Percentiles rank a stretch among this genome's conserved stretches.
Conservation (phyloP, 768 basidiomycete genomes). For the Phylloporus arenicola region DNA sequence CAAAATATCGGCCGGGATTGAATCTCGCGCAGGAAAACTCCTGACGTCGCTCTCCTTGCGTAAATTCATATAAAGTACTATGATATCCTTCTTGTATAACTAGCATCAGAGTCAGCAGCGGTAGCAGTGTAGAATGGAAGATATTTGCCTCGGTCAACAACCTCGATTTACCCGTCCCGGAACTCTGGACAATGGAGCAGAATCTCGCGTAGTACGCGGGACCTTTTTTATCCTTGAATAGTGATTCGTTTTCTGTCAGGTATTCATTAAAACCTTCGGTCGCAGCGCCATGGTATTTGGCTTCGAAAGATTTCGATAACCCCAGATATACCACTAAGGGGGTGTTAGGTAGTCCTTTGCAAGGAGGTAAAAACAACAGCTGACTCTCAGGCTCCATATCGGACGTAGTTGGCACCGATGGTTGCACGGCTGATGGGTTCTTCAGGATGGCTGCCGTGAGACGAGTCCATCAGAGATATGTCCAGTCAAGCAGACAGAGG, state of each 20-base stretch:
- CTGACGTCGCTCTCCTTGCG: neutral
- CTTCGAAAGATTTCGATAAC: neutral
- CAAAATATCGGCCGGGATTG: neutral
- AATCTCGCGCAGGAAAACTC: neutral
- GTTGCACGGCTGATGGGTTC: neutral
- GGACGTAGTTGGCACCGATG: neutral
- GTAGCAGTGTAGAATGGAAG: neutral
- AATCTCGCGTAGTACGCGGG: neutral
- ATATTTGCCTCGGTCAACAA: neutral
- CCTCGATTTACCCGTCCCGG: neutral
- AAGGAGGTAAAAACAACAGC: neutral
- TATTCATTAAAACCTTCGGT: neutral
- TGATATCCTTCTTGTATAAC: neutral
- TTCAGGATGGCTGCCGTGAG: neutral
- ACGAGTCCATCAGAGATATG: too few relatives aligned
- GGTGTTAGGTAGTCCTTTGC: neutral
- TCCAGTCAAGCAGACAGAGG: too few relatives aligned
- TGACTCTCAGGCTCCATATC: neutral
- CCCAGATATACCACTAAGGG: neutral
- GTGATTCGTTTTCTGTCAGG: neutral
- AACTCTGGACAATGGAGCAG: neutral
- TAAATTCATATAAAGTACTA: neutral
- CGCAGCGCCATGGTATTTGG: neutral
- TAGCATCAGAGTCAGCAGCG: neutral
- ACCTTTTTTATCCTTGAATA: neutral